Evolutionary conservation across 2,329 filamentous ascomycete genomes (phyloP), one percentile per base, ranked within the genome.

Genomic region (Phoma herbarum): DNA sequence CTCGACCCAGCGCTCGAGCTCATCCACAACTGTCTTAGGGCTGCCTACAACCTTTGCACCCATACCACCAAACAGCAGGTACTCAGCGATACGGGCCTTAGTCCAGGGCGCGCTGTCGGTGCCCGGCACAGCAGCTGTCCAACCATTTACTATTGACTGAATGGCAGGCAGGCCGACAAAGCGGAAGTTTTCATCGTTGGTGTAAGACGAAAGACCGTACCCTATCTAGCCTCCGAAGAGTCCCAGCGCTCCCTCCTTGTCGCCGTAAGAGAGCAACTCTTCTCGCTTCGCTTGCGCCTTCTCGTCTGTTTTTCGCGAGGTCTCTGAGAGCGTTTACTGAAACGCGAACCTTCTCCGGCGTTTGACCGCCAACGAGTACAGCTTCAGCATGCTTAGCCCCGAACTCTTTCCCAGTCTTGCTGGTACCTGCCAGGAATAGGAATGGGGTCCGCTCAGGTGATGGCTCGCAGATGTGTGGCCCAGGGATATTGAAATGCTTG

Each of bases 211-310:
- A 28, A 88, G 75, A 66, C 89, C 85, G 44, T 88, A 85, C 1
- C 86, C 89, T 0, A 88, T 90, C 88, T 88, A 91, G 1, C 89
- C 89, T 11, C 88, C 88, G 65, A 91, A 91, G 18, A 91, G 74
- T 1, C 88, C 86, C 48, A 90, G 71, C 0, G 88, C 88, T 4
- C 89, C 89, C 63, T 88, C 88, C 43, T 83, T 79, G 3, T 82
- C 82, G 8, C 33, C 51, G 20, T 62, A 56, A 8, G 25, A 42
- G n/a, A 60, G 35, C 57, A 85, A 85, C 4, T 89, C 85, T 0
- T 80, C 74, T 48, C 86, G 85, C 74, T 90, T 90, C 11, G 81
- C 83, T 51, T 80, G 73, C 0, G 89, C 88, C 69, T 89, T 87
- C 52, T 87, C 86, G 57, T 88, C 83, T 0, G 88, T 91, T 29